Conservation (phyloP, 2,329 filamentous ascomycete species). For the Tolypocladium amazonense region DNA sequence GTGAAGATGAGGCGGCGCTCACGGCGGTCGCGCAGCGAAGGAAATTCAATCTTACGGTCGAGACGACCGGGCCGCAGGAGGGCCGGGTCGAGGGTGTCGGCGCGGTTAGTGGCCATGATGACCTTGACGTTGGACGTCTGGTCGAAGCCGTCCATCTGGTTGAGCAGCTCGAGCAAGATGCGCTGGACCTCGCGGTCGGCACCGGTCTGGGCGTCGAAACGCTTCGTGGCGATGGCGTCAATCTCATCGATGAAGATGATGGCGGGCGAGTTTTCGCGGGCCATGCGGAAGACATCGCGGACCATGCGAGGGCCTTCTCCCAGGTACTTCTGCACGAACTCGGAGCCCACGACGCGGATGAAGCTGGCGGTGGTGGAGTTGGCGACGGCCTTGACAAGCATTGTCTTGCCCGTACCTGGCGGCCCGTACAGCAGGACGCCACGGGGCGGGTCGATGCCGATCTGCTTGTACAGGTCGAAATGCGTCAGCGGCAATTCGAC, state of each 20-base stretch:
- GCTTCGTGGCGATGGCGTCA: constrained; percentile 96
- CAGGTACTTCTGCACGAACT: constrained; percentile 98
- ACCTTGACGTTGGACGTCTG: constrained; percentile 99
- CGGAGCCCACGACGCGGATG: constrained; percentile 94
- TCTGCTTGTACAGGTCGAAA: constrained; percentile 98
- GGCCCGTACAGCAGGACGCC: constrained; percentile 95
- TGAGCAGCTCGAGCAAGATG: constrained; percentile 92
- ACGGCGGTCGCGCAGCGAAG: constrained; percentile 83
- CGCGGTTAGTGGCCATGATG: constrained; percentile 99
- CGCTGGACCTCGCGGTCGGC: constrained; percentile 97
- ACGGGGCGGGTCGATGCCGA: constrained; percentile 94
- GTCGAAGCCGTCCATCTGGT: constrained; percentile 99
- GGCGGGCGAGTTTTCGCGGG: constrained; percentile 90
- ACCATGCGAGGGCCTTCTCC: constrained; percentile 98
- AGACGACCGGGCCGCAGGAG: constrained; percentile 89
- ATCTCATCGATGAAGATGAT: constrained; percentile 99
- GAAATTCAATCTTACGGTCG: constrained; percentile 98
- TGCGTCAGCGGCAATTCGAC: constrained; percentile 95
- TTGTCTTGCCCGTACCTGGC: constrained; percentile 91
- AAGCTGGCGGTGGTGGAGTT: constrained; percentile 98
- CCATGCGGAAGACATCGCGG: constrained; percentile 97
- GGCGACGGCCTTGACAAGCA: constrained; percentile 96
- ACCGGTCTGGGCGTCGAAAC: constrained; percentile 96
- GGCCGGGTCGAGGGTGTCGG: constrained; percentile 91
- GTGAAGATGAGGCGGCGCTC: constrained; percentile 94